Percentiles rank a stretch among this genome's conserved stretches.
These are phyloP conservation scores for Kwoniella bestiolae DNA, from an alignment of 768 basidiomycete species.

Conservation along the genomic window DNA sequence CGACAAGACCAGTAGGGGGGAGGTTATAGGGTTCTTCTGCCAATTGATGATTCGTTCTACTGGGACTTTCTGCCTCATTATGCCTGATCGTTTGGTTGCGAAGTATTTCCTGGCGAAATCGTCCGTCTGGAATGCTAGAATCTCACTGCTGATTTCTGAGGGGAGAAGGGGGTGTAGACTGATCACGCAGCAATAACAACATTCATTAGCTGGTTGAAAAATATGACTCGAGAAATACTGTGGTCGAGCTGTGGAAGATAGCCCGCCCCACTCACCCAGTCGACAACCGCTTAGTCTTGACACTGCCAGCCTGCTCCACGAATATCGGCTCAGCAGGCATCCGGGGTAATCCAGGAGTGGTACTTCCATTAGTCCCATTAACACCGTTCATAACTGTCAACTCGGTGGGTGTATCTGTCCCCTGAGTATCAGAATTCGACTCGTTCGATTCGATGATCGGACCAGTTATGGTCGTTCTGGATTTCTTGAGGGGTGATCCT, in stretches of 20 bases:
- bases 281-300: slow-evolving; percentile 59
- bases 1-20: slow-evolving; percentile 72
- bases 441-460: slow-evolving; percentile 14
- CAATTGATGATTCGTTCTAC: slow-evolving; percentile 86
- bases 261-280: slow-evolving; percentile 66
- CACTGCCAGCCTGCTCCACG: slow-evolving; percentile 26
- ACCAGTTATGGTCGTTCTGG: background rate
- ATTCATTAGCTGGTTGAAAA: background rate
- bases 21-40: slow-evolving; percentile 77
- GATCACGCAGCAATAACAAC: background rate
- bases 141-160: slow-evolving; percentile 77
- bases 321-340: slow-evolving; percentile 31
- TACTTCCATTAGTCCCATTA: slow-evolving; percentile 4
- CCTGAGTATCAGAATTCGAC: slow-evolving; percentile 9
- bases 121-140: slow-evolving; percentile 81
- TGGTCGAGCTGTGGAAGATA: background rate
- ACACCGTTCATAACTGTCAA: slow-evolving; percentile 5
- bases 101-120: slow-evolving; percentile 88
- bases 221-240: no score
- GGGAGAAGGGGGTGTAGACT: slow-evolving; percentile 80
- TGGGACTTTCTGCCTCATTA: slow-evolving; percentile 70
- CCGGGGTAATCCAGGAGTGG: slow-evolving; percentile 3
- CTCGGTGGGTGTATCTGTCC: background rate
- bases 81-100: slow-evolving; percentile 84
- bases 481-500: slow-evolving; percentile 16